phyloP scores from a whole-genome alignment of 192 early-diverging fungal genomes.

The Phycomyces blakesleeanus region DNA sequence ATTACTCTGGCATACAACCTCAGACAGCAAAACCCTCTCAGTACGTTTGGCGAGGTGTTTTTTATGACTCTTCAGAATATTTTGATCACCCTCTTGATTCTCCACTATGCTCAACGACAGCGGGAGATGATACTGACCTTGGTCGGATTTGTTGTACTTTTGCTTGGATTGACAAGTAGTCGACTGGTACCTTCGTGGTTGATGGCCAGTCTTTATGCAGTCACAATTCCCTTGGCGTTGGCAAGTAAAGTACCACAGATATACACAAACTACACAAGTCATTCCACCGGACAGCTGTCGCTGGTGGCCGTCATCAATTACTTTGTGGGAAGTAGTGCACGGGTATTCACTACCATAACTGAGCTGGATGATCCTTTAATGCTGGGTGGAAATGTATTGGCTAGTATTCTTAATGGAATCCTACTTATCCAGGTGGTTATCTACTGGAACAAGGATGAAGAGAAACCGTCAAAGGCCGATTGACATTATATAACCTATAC shows the following conservation, averaged over 20 bases:
- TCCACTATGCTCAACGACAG: conserved; percentile 46
- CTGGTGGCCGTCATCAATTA: conserved; percentile 89
- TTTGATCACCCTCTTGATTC: conserved; percentile 68
- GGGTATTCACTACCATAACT: conserved; percentile 88
- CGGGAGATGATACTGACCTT: conserved; percentile 42
- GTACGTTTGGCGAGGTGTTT: conserved; percentile 80
- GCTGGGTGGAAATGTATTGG: conserved; percentile 64
- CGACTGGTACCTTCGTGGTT: conserved; percentile 14
- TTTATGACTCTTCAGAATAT: conserved; percentile 86
- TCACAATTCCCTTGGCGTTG: conserved; percentile 73
- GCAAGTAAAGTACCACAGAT: conserved; percentile 90
- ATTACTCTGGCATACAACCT: conserved; percentile 85
- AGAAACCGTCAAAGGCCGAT: conserved; percentile 3
- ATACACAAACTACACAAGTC: conserved; percentile 72
- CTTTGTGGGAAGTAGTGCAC: conserved; percentile 78
- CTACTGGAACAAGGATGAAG: conserved; percentile 60
- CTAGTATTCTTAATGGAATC: conserved; percentile 74
- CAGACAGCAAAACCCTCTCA: conserved; percentile 79
- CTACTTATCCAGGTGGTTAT: conserved; percentile 73
- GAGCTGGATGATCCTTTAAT: conserved; percentile 84
- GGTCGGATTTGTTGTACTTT: conserved; percentile 32
- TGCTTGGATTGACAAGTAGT: conserved; percentile 23
- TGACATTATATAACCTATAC: conserved; percentile 2
- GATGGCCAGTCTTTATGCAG: conserved; percentile 10
- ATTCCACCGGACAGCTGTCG: conserved; percentile 88